These are phyloP conservation scores for Monosporascus sp. DNA, from an alignment of 2,329 filamentous ascomycete genomes.

Conservation along the genomic window DNA sequence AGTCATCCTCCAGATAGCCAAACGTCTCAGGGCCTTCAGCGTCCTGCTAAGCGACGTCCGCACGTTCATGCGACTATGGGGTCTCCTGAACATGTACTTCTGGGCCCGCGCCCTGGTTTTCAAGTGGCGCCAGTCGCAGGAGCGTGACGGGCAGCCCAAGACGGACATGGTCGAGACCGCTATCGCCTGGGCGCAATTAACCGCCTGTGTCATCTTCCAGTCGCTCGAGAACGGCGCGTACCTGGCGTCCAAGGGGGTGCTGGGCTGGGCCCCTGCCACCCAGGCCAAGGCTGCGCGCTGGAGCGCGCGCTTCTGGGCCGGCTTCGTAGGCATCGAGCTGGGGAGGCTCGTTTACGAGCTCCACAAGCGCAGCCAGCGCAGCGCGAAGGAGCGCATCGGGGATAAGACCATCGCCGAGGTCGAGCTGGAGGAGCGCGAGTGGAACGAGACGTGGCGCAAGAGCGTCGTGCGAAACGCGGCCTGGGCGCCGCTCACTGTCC, in stretches of 20 bases:
- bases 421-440: slow-evolving; percentile 31
- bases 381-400: slow-evolving; percentile 33
- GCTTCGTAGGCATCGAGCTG: slow-evolving; percentile 72
- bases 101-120: slow-evolving; percentile 52
- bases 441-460: slow-evolving; percentile 53
- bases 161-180: slow-evolving; percentile 37
- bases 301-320: slow-evolving; percentile 76
- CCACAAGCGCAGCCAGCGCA: slow-evolving; percentile 28
- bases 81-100: slow-evolving; percentile 65
- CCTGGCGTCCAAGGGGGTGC: slow-evolving; percentile 65
- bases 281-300: slow-evolving; percentile 60
- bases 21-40: slow-evolving; percentile 55
- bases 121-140: slow-evolving; percentile 25
- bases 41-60: slow-evolving; percentile 64
- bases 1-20: slow-evolving; percentile 42
- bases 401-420: slow-evolving; percentile 32
- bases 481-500: slow-evolving; percentile 77
- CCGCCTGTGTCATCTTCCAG: slow-evolving; percentile 66
- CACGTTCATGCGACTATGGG: slow-evolving; percentile 72
- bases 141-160: slow-evolving; percentile 19
- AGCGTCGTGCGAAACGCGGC: slow-evolving; percentile 64
- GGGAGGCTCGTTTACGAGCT: slow-evolving; percentile 52
- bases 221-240: slow-evolving; percentile 78
- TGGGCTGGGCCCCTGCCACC: slow-evolving; percentile 51
- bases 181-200: slow-evolving; percentile 64